Conservation (phyloP, 2,329 filamentous ascomycete species). For the Orbilia brochopaga region DNA sequence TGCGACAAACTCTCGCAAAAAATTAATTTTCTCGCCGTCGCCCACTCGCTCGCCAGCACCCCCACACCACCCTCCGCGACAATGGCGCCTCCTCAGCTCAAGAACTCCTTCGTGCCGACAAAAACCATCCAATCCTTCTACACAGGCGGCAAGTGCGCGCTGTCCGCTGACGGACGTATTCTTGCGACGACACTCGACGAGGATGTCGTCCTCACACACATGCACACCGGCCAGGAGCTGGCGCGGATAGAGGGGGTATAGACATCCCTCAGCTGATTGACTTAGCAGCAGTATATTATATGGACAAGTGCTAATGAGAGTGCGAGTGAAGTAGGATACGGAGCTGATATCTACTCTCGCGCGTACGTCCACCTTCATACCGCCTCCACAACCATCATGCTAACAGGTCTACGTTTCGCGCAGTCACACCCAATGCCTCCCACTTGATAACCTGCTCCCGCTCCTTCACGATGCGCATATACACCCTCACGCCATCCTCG, state of each 20-base stretch:
- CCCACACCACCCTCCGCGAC: not conserved
- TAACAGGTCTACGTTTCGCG: slow-evolving; percentile 48
- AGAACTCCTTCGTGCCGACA: slow-evolving; percentile 86
- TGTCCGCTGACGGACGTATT: slow-evolving; percentile 80
- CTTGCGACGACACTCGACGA: slow-evolving; percentile 90
- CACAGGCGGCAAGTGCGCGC: slow-evolving; percentile 83
- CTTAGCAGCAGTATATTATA: not conserved
- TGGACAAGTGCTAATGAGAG: slow-evolving; percentile 52
- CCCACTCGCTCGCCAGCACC: not conserved
- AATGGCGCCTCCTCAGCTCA: slow-evolving; percentile 63
- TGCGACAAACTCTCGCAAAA: slow-evolving; percentile 20
- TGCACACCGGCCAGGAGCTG: slow-evolving; percentile 80
- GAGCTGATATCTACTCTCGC: slow-evolving; percentile 78
- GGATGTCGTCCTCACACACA: slow-evolving; percentile 84
- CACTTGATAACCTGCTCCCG: slow-evolving; percentile 91
- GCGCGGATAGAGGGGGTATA: slow-evolving; percentile 83
- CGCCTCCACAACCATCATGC: slow-evolving; percentile 14
- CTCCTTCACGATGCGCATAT: slow-evolving; percentile 95
- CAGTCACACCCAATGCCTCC: slow-evolving; percentile 84
- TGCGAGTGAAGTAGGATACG: slow-evolving; percentile 66
- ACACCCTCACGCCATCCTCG: slow-evolving; percentile 66
- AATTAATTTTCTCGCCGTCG: slow-evolving; percentile 27
- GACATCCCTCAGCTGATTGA: not conserved
- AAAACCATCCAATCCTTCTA: slow-evolving; percentile 90
- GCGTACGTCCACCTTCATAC: slow-evolving; percentile 59